A percentile compares a stretch with the other conserved stretches of the same genome.
Evolutionary conservation across 108 stramenopile genomes (phyloP).

Genomic region (Nitzschia sp.): DNA sequence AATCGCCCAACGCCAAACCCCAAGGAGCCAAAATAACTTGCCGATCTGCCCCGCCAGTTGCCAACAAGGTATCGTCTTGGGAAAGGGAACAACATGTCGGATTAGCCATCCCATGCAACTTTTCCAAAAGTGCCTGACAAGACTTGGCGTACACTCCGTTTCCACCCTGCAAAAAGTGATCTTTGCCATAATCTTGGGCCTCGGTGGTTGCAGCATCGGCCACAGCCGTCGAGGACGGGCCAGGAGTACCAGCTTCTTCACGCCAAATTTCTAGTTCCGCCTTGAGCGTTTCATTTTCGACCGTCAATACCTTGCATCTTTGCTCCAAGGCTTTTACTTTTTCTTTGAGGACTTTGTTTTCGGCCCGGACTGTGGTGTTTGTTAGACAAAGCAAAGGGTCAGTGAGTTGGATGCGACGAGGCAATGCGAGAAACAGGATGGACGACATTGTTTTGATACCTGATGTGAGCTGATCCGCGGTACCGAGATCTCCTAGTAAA

Average conservation of each 20-base stretch:
- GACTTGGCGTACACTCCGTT: slow-evolving; percentile 55
- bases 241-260: slow-evolving; percentile 36
- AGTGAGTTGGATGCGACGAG: background rate
- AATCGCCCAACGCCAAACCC: slow-evolving; percentile 57
- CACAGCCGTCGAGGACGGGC: slow-evolving; percentile 13
- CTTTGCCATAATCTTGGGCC: slow-evolving; percentile 15
- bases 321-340: slow-evolving; percentile 62
- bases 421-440: background rate
- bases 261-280: slow-evolving; percentile 83
- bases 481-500: slow-evolving; percentile 76
- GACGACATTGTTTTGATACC: slow-evolving; percentile 24
- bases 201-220: slow-evolving; percentile 1
- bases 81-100: slow-evolving; percentile 65
- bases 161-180: slow-evolving; percentile 73
- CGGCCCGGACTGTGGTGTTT: slow-evolving; percentile 50
- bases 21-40: slow-evolving; percentile 52
- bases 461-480: slow-evolving; percentile 74
- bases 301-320: slow-evolving; percentile 50
- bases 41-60: slow-evolving; percentile 79
- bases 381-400: background rate
- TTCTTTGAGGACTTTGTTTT: slow-evolving; percentile 71
- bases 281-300: slow-evolving; percentile 66
- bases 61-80: slow-evolving; percentile 62
- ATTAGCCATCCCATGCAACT: slow-evolving; percentile 64
- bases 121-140: slow-evolving; percentile 45